A percentile compares a stretch with the other conserved stretches of the same genome.
Conservation (phyloP, 1,284 basidiomycete genomes). For the Inonotus obliquus region DNA sequence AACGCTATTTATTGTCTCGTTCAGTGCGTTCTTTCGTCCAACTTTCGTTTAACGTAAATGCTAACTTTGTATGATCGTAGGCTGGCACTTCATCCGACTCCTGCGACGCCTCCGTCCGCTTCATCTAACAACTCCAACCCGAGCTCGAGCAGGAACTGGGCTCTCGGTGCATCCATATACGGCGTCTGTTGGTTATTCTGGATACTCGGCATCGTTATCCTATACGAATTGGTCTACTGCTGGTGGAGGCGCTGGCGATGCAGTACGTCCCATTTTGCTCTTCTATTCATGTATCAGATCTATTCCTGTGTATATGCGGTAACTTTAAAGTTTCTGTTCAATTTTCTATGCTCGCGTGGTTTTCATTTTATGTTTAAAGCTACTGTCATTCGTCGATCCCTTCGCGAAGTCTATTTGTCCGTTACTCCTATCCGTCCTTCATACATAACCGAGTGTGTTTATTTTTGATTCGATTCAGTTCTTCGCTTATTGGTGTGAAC, state of each 20-base stretch:
- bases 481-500: background rate
- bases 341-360: background rate
- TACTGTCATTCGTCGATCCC: background rate
- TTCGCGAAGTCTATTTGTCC: background rate
- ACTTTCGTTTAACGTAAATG: constrained; percentile 7
- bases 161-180: constrained; percentile 72
- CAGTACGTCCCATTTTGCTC: constrained; percentile 40
- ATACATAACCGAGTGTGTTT: background rate
- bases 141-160: constrained; percentile 65
- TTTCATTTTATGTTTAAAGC: background rate
- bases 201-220: constrained; percentile 68
- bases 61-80: constrained; percentile 30
- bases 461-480: background rate
- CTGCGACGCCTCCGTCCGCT: constrained; percentile 52
- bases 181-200: constrained; percentile 73
- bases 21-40: constrained; percentile 48
- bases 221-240: constrained; percentile 78
- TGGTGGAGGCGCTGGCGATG: constrained; percentile 57
- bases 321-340: background rate
- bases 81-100: constrained; percentile 64
- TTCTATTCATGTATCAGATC: background rate
- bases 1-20: constrained; percentile 73
- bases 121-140: background rate
- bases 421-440: background rate
- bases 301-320: background rate